Evolutionary conservation across 2,329 filamentous ascomycete species (phyloP), one percentile per base, ranked within the genome.

Genomic region (Teratosphaeria epicoccoides): DNA sequence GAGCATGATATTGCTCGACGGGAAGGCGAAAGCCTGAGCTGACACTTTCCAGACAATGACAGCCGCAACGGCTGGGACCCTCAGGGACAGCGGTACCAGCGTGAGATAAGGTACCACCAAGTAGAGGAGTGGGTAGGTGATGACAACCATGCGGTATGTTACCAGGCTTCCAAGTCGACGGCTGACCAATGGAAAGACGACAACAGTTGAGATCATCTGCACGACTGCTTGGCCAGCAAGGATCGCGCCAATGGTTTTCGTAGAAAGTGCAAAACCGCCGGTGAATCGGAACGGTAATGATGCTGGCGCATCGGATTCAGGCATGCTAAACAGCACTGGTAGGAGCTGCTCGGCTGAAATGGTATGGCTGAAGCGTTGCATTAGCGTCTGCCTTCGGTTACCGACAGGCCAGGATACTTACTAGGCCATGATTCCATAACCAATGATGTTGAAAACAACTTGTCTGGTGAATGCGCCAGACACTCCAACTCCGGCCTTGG

Each of bases 311-410:
- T 74, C 56, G 64, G 79, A 69, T 63, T 77, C 65, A 62, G 77
- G 66, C 44, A 87, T 87, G 68, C 87, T 91, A 64, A 98, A 81
- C 60, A 98, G 88, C 1, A 96, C 87, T 0, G 93, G 91, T 61
- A 97, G 83, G 47, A 97, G 79, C 64, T 95, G 87, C 70, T 98
- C 93, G 61, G 95, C 93, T 0, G 90, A 94, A 71, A 98, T 96
- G 11, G 91, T 96, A 72, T 97, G 91, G 73, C 90, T 95, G 63
- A 40, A 55, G 26, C 29, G 25, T 17, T 26, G 53, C 47, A 25
- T 26, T 33, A 53, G 43, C 22, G 11, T 28, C 24, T 43, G 28
- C 48, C 46, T 33, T 49, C 49, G 17, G 50, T 46, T 49, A 47
- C 33, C 29, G n/a, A 20, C 46, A 22, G 29, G 24, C 25, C 20